Conservation (phyloP, 192 early-diverging fungal species). For the Coemansia aciculifera region DNA sequence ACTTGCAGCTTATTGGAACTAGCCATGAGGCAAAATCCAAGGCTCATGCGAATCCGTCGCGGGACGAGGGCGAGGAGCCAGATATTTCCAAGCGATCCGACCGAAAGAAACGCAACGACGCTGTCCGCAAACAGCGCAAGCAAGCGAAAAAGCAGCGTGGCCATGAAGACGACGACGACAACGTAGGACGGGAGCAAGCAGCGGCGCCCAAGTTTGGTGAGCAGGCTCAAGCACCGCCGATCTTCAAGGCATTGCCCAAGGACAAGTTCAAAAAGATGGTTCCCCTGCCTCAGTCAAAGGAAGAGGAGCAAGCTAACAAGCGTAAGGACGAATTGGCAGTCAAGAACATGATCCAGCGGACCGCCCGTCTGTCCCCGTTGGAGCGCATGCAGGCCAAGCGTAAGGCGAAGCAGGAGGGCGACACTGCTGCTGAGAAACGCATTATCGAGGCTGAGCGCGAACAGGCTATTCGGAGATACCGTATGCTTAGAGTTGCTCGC, state of each 20-base stretch:
- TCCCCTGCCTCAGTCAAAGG: constrained; percentile 38
- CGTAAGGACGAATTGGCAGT: constrained; percentile 34
- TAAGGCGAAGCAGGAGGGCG: constrained; percentile 35
- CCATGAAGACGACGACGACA: constrained; percentile 13
- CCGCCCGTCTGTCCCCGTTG: constrained; percentile 41
- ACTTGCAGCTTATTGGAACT: constrained; percentile 34
- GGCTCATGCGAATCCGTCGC: constrained; percentile 19
- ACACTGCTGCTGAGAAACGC: constrained; percentile 48
- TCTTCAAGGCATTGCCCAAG: constrained; percentile 48
- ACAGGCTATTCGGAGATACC: constrained; percentile 45
- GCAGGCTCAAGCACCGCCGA: constrained; percentile 48
- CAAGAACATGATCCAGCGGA: constrained; percentile 50
- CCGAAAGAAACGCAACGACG: constrained; percentile 30
- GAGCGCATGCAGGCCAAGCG: constrained; percentile 50
- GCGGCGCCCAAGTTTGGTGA: constrained; percentile 43
- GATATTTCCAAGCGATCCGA: constrained; percentile 37
- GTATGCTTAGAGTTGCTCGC: constrained; percentile 43
- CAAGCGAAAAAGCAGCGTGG: constrained; percentile 28
- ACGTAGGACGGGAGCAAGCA: background rate
- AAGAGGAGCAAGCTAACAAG: constrained; percentile 27
- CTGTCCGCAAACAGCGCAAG: constrained; percentile 31
- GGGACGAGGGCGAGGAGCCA: constrained; percentile 26
- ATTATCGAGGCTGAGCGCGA: constrained; percentile 49
- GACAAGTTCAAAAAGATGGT: constrained; percentile 48
- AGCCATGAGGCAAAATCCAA: background rate